Percentiles rank a stretch among this genome's conserved stretches.
Evolutionary conservation across 73 alveolate species (phyloP).

Genomic region (Paramecium bursaria): DNA sequence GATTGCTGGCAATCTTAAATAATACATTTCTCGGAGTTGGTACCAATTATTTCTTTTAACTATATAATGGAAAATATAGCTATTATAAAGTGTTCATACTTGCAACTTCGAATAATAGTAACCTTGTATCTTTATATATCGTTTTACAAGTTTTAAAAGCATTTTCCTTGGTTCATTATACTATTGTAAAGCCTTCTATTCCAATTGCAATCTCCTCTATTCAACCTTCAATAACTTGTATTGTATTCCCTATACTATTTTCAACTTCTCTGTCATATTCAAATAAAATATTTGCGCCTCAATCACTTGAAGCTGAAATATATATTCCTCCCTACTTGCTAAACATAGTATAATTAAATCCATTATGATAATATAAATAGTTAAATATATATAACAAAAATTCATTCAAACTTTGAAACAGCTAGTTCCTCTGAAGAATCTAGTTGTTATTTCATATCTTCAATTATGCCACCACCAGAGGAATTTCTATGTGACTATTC

Average conservation of each 20-base stretch:
- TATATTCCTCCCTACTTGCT: constrained; percentile 54
- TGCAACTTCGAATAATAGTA: constrained; percentile 30
- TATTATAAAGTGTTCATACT: constrained; percentile 33
- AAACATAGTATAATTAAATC: constrained; percentile 27
- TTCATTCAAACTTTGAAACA: constrained; percentile 42
- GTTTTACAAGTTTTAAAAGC: constrained; percentile 2
- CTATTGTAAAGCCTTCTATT: constrained; percentile 17
- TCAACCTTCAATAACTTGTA: neutral
- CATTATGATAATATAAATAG: neutral
- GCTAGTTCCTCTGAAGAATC: constrained; percentile 51
- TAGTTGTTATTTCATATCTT: constrained; percentile 2
- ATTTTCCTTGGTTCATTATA: constrained; percentile 11
- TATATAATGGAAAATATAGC: constrained; percentile 58
- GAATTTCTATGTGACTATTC: constrained; percentile 18
- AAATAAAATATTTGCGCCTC: constrained; percentile 12
- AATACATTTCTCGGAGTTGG: constrained; percentile 36
- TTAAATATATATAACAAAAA: constrained; percentile 18
- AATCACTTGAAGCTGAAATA: constrained; percentile 29
- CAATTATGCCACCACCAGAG: neutral
- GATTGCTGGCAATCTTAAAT: too few relatives aligned
- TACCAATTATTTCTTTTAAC: constrained; percentile 39
- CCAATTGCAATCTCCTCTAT: constrained; percentile 23
- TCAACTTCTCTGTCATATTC: neutral
- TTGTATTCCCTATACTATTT: neutral
- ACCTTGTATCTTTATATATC: constrained; percentile 29